These are phyloP conservation scores for Wakefieldia striispora DNA, from an alignment of 768 basidiomycete species.

Conservation along the genomic window DNA sequence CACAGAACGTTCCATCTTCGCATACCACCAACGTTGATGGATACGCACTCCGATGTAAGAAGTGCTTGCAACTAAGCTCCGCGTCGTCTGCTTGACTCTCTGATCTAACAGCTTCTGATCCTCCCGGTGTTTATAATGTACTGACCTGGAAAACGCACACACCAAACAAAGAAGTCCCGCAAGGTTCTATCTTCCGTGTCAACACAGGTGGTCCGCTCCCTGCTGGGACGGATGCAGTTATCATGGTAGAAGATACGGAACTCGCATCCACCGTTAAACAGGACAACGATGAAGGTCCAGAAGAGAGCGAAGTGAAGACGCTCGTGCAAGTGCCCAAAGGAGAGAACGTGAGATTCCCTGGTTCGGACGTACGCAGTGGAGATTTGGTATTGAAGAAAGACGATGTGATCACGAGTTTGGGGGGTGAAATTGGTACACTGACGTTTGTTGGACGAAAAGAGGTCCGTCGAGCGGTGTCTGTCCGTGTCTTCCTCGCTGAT, in stretches of 20 bases:
- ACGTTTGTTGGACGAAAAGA: conserved; percentile 73
- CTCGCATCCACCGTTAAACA: conserved; percentile 54
- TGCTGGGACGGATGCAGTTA: conserved; percentile 67
- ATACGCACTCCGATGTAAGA: conserved; percentile 74
- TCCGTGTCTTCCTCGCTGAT: background rate
- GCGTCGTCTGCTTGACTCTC: conserved; percentile 1
- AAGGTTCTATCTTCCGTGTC: conserved; percentile 55
- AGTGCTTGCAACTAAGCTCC: background rate
- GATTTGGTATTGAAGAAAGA: conserved; percentile 65
- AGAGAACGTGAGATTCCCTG: conserved; percentile 73
- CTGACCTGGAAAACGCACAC: conserved; percentile 50
- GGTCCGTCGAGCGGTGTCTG: conserved; percentile 38
- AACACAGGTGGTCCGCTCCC: conserved; percentile 88
- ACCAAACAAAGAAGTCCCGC: conserved; percentile 37
- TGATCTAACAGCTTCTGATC: conserved; percentile 50
- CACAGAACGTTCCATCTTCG: conserved; percentile 59
- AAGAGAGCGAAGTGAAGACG: conserved; percentile 71
- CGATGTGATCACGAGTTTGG: conserved; percentile 57
- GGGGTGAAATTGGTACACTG: conserved; percentile 83
- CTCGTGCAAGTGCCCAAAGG: conserved; percentile 57
- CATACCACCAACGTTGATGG: conserved; percentile 85
- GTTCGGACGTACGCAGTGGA: conserved; percentile 69
- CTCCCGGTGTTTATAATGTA: conserved; percentile 65
- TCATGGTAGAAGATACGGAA: conserved; percentile 93
- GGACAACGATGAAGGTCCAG: conserved; percentile 41